Evolutionary conservation across 129 eudicot species (phyloP).

Genomic region (Pittosporum tobira): DNA sequence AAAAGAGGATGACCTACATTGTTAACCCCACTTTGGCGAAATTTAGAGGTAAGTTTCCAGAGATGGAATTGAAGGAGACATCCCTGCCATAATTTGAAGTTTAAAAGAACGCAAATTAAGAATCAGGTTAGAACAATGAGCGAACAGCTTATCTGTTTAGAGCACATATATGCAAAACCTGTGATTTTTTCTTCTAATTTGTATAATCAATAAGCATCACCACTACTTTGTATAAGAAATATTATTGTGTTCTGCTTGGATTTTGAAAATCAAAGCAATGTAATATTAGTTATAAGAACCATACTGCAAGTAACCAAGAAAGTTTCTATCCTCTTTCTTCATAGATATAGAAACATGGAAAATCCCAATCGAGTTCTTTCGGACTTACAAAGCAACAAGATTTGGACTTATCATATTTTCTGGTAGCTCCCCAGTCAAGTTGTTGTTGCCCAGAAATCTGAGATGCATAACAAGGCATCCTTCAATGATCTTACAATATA

Average conservation of each 20-base stretch:
- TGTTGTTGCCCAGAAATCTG: conserved; percentile 75
- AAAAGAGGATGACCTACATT: conserved; percentile 29
- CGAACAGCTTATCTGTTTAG: no score
- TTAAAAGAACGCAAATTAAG: neutral
- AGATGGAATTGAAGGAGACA: conserved; percentile 56
- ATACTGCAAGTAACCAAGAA: neutral
- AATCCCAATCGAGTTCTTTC: neutral
- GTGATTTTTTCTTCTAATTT: no score
- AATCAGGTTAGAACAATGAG: conserved; percentile 5
- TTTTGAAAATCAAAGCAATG: no score
- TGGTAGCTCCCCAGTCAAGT: conserved; percentile 49
- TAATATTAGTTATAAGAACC: neutral
- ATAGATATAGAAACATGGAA: neutral
- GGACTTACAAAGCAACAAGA: conserved; percentile 52
- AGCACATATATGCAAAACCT: no score
- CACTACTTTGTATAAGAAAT: no score
- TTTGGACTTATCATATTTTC: conserved; percentile 38
- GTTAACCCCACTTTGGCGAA: conserved; percentile 27
- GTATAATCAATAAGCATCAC: no score
- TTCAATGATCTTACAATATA: neutral
- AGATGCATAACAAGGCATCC: conserved; percentile 6
- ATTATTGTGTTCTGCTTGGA: no score
- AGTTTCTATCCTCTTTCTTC: neutral
- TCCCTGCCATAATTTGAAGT: conserved; percentile 34
- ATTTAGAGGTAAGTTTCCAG: conserved; percentile 49